Conservation (phyloP, 805 yeast genomes). For the Candida ipomoeae region DNA sequence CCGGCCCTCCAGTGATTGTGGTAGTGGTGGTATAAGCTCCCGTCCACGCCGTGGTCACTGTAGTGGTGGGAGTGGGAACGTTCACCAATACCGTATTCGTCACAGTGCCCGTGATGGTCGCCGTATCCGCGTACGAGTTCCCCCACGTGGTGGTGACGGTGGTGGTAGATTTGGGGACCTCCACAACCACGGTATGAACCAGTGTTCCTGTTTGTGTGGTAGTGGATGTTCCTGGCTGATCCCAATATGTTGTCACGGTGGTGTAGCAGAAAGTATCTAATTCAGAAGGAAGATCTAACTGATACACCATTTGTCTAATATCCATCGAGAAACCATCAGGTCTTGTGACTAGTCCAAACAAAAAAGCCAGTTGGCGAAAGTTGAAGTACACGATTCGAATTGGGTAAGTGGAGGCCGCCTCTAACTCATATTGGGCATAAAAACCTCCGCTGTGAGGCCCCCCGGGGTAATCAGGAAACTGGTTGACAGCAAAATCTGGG, state of each 20-base stretch:
- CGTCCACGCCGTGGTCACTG: slow-evolving; percentile 3
- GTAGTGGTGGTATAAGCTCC: slow-evolving; percentile 1
- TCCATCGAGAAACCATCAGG: slow-evolving; percentile 4
- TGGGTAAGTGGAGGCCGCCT: not conserved
- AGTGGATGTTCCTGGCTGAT: not conserved
- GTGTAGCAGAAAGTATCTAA: no score
- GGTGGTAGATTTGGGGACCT: not conserved
- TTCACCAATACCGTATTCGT: slow-evolving; percentile 5
- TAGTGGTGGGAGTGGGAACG: slow-evolving; percentile 7
- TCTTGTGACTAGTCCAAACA: not conserved
- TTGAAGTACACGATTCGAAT: slow-evolving; percentile 1
- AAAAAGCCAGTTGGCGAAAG: slow-evolving; percentile 10
- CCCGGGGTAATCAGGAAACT: slow-evolving; percentile 9
- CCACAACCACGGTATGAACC: slow-evolving; percentile 13
- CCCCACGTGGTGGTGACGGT: slow-evolving; percentile 4
- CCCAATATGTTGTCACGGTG: slow-evolving; percentile 2
- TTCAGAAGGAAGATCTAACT: slow-evolving; percentile 4
- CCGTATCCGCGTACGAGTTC: not conserved
- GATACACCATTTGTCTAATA: slow-evolving; percentile 7
- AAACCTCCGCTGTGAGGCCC: slow-evolving; percentile 1
- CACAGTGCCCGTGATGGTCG: slow-evolving; percentile 7
- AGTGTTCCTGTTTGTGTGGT: slow-evolving; percentile 9
- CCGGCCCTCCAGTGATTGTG: slow-evolving; percentile 4
- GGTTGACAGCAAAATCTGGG: slow-evolving; percentile 7
- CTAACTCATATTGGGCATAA: no score